phyloP scores from a whole-genome alignment of 129 eudicot species.

The Ambrosia trifida region DNA sequence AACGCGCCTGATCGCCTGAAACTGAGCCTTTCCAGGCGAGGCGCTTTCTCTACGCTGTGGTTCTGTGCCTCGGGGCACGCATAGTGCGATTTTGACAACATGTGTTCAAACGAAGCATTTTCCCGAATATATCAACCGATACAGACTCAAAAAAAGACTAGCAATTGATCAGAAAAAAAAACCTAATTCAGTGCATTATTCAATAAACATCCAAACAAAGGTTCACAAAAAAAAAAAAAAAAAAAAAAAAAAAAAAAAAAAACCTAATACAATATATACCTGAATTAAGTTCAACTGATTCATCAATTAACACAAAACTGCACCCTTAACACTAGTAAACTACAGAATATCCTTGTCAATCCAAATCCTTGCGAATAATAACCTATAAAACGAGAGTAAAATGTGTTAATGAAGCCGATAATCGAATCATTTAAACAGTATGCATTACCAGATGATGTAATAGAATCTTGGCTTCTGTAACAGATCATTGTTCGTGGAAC shows the following conservation, averaged over 20 bases:
- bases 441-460: not conserved
- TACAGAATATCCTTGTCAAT: not conserved
- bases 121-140: not conserved
- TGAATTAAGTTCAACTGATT: conserved; percentile 21
- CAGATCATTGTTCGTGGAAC: not conserved
- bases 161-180: not conserved
- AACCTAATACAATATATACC: not conserved
- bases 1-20: no score
- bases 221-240: not conserved
- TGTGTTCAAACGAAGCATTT: not conserved
- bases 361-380: conserved; percentile 7
- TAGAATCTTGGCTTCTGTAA: not conserved
- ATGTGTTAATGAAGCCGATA: conserved; percentile 6
- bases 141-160: not conserved
- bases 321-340: conserved; percentile 8
- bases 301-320: conserved; percentile 26
- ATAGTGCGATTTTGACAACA: no score
- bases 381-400: not conserved
- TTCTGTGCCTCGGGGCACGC: no score
- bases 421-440: not conserved
- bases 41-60: no score
- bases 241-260: not conserved
- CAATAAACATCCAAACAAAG: not conserved
- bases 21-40: no score
- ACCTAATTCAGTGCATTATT: not conserved